These are phyloP conservation scores for Flaveria sonorensis DNA, from an alignment of 129 eudicot genomes.

Conservation along the genomic window DNA sequence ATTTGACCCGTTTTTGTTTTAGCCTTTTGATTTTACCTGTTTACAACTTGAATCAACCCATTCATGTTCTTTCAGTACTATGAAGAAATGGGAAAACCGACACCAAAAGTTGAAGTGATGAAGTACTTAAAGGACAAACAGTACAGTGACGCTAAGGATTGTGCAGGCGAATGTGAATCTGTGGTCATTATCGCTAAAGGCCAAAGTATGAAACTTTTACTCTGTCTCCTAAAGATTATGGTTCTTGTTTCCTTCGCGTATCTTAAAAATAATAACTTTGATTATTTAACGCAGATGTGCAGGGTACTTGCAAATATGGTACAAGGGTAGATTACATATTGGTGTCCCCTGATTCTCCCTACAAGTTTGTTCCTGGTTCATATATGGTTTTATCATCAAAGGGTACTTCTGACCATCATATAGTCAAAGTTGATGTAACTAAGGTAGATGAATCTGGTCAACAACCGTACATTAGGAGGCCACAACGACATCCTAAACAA, in stretches of 20 bases:
- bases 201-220: slow-evolving; percentile 61
- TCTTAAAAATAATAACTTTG: neutral
- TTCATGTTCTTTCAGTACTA: slow-evolving; percentile 59
- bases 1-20: neutral
- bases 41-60: neutral
- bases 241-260: neutral
- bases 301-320: slow-evolving; percentile 96
- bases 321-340: slow-evolving; percentile 83
- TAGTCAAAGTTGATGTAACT: slow-evolving; percentile 79
- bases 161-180: slow-evolving; percentile 92
- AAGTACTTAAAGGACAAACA: slow-evolving; percentile 63
- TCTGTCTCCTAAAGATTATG: neutral
- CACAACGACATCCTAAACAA: slow-evolving; percentile 41
- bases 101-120: slow-evolving; percentile 94
- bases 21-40: no score
- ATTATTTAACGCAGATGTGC: slow-evolving; percentile 62
- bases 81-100: slow-evolving; percentile 96
- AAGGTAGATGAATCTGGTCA: slow-evolving; percentile 34
- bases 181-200: slow-evolving; percentile 97
- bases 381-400: slow-evolving; percentile 89
- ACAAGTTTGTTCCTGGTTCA: slow-evolving; percentile 89
- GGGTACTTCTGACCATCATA: slow-evolving; percentile 97
- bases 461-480: slow-evolving; percentile 32
- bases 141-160: slow-evolving; percentile 84
- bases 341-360: slow-evolving; percentile 70